These are phyloP conservation scores for Oenanthe javanica DNA, from an alignment of 140 eudicot species.

Conservation along the genomic window DNA sequence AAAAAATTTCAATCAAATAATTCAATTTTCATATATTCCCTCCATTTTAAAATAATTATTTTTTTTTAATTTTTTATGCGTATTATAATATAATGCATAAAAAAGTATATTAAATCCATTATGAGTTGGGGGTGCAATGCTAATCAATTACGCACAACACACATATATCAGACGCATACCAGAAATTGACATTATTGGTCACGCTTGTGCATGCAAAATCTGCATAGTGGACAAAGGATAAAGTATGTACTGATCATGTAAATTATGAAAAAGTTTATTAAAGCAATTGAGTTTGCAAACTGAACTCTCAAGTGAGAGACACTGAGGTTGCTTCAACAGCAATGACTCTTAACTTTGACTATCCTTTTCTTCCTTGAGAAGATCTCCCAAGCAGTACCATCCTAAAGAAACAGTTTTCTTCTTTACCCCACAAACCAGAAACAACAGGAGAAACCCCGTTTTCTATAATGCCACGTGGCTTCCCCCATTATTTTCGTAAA, in stretches of 20 bases:
- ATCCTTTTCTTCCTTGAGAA: conserved; percentile 30
- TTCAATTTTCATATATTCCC: too few relatives aligned
- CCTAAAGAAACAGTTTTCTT: conserved; percentile 9
- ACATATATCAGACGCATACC: too few relatives aligned
- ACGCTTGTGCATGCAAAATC: conserved; percentile 11
- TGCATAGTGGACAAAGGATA: conserved; percentile 7
- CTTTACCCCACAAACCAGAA: too few relatives aligned
- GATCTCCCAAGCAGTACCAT: conserved; percentile 22
- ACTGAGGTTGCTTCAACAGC: background rate
- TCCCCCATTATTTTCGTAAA: background rate
- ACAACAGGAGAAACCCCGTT: too few relatives aligned
- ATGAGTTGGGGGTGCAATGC: background rate
- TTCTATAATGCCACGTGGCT: background rate
- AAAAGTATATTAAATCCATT: too few relatives aligned
- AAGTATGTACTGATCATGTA: conserved; percentile 8
- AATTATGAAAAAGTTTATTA: conserved; percentile 11
- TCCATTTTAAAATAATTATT: too few relatives aligned
- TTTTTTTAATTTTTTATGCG: too few relatives aligned
- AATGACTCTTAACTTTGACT: conserved; percentile 28
- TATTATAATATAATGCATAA: too few relatives aligned
- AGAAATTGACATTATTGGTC: conserved; percentile 8
- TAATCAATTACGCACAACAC: background rate
- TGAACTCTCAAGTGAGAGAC: background rate
- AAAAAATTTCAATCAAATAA: too few relatives aligned
- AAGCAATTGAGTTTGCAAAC: conserved; percentile 8